A percentile compares a stretch with the other conserved stretches of the same genome.
Evolutionary conservation across 495 filamentous ascomycete genomes (phyloP).

Genomic region (Xylaria palmicola): DNA sequence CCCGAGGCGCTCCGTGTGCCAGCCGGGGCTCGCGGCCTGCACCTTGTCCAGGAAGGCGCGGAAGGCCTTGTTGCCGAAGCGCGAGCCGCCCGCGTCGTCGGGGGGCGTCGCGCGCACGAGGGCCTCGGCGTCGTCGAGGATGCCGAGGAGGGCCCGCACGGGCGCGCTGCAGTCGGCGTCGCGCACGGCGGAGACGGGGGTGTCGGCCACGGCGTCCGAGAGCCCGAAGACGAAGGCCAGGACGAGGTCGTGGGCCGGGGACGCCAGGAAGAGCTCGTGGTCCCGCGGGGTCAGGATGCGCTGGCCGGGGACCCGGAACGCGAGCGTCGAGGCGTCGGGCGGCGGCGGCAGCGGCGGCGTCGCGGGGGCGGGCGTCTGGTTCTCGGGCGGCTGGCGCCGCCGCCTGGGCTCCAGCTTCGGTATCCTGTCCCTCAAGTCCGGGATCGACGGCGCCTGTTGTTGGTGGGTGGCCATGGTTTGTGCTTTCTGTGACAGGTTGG

Average conservation of each 20-base stretch:
- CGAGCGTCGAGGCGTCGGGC: constrained; percentile 60
- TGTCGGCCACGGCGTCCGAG: constrained; percentile 76
- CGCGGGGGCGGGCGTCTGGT: constrained; percentile 64
- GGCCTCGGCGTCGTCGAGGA: constrained; percentile 66
- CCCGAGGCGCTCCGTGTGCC: constrained; percentile 60
- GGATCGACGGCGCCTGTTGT: constrained; percentile 40
- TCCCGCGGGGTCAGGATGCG: constrained; percentile 79
- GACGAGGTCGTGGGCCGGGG: constrained; percentile 74
- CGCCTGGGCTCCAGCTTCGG: constrained; percentile 68
- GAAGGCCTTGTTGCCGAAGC: constrained; percentile 94
- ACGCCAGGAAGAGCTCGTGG: constrained; percentile 77
- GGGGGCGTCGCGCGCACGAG: constrained; percentile 69
- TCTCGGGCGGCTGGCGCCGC: constrained; percentile 50
- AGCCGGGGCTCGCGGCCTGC: constrained; percentile 49
- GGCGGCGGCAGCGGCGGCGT: constrained; percentile 71
- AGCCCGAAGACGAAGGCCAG: constrained; percentile 82
- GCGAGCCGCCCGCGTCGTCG: constrained; percentile 77
- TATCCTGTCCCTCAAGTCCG: constrained; percentile 61
- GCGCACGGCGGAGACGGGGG: constrained; percentile 64
- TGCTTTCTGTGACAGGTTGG: too few species aligned
- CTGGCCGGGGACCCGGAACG: constrained; percentile 65
- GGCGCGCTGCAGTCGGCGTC: constrained; percentile 53
- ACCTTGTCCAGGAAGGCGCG: constrained; percentile 77
- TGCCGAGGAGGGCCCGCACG: constrained; percentile 62
- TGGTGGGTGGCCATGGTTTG: constrained; percentile 25